Evolutionary conservation across 2,329 filamentous ascomycete species (phyloP).

Genomic region (Aspergillus novofumigatus): DNA sequence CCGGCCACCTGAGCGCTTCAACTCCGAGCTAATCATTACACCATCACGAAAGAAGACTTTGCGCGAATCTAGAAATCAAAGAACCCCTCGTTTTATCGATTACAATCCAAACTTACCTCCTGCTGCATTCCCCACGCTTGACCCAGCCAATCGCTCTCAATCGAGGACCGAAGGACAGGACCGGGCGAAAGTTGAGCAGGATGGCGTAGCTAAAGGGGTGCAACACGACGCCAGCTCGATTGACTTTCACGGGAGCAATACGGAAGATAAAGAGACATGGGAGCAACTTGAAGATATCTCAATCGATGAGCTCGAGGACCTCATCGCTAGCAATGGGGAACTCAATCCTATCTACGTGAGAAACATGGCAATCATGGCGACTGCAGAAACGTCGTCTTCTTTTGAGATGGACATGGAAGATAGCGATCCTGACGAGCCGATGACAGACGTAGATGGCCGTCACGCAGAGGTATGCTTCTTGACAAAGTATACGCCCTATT

Average conservation of each 20-base stretch:
- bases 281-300: conserved; percentile 11
- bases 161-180: neutral
- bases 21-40: conserved; percentile 22
- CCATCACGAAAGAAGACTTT: conserved; percentile 9
- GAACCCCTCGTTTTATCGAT: conserved; percentile 18
- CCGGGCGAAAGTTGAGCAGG: neutral
- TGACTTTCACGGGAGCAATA: neutral
- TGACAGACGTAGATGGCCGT: neutral
- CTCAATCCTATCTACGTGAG: conserved; percentile 23
- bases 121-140: conserved; percentile 41
- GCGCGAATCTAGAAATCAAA: conserved; percentile 10
- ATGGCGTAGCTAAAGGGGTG: neutral
- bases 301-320: conserved; percentile 16
- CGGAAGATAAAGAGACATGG: neutral
- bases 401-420: conserved; percentile 14
- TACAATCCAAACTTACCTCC: conserved; percentile 39
- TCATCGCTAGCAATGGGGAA: conserved; percentile 25
- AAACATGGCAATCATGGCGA: conserved; percentile 25
- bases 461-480: conserved; percentile 4
- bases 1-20: conserved; percentile 24
- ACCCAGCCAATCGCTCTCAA: conserved; percentile 10
- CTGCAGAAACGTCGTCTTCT: neutral
- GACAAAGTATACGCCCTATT: neutral
- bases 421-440: conserved; percentile 14
- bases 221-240: neutral